A percentile compares a stretch with the other conserved stretches of the same genome.
phyloP scores from a whole-genome alignment of 2,329 filamentous ascomycete species.

The Epichloe coenophiala region DNA sequence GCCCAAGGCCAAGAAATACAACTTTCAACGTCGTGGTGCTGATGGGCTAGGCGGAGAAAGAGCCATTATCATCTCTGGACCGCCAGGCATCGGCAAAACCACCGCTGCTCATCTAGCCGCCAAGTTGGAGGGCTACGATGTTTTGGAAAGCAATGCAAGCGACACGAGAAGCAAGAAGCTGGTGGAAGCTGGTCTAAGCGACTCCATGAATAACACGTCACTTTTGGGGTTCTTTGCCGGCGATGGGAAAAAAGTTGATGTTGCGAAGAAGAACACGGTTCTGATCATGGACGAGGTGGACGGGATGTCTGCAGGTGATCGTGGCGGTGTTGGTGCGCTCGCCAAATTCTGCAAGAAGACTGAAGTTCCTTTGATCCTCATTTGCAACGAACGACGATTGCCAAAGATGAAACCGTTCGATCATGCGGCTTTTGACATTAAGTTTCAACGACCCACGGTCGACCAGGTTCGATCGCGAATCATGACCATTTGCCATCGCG shows the following conservation, averaged over 20 bases:
- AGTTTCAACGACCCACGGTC: slow-evolving; percentile 77
- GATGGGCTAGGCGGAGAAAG: slow-evolving; percentile 75
- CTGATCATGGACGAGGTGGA: slow-evolving; percentile 99
- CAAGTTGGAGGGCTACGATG: slow-evolving; percentile 82
- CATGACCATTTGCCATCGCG: slow-evolving; percentile 87
- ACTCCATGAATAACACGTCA: slow-evolving; percentile 87
- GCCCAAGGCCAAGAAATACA: slow-evolving; percentile 61
- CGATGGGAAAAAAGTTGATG: slow-evolving; percentile 67
- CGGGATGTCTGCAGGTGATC: slow-evolving; percentile 94
- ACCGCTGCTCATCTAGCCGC: slow-evolving; percentile 92
- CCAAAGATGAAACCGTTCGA: slow-evolving; percentile 99
- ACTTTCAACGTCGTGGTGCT: slow-evolving; percentile 70
- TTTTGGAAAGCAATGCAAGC: slow-evolving; percentile 90
- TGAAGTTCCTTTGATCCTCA: slow-evolving; percentile 85
- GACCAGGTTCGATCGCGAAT: slow-evolving; percentile 86
- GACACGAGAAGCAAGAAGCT: slow-evolving; percentile 93
- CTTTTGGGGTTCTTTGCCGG: slow-evolving; percentile 81
- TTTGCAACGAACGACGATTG: slow-evolving; percentile 86
- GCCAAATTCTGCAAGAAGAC: slow-evolving; percentile 94
- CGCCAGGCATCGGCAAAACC: slow-evolving; percentile 94
- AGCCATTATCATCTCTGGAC: slow-evolving; percentile 89
- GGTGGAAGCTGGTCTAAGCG: slow-evolving; percentile 75
- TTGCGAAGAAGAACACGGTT: slow-evolving; percentile 80
- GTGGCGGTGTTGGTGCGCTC: slow-evolving; percentile 86
- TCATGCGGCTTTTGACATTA: slow-evolving; percentile 67